Percentiles rank a stretch among this genome's conserved stretches.
These are phyloP conservation scores for peach (Prunus persica) DNA, from an alignment of 306 rosid species.

Conservation along the genomic window Prunus_persica_NCBIv2 NC_034010.1:24191501-24192000, in stretches of 20 bases:
- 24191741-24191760: not conserved
- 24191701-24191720: not conserved
- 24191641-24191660: not conserved
- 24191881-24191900: conserved; percentile 47
- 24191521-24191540: not conserved
- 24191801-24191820: conserved; percentile 99
- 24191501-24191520: not conserved
- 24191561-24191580: not conserved
- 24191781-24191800: conserved; percentile 85
- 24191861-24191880: conserved; percentile 77
- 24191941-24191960: conserved; percentile 72
- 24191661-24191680: not conserved
- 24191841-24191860: conserved; percentile 82
- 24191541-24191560: not conserved
- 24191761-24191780: not conserved
- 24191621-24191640: not conserved
- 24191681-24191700: not conserved
- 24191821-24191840: conserved; percentile 98
- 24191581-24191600: not conserved
- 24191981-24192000: conserved; percentile 74
- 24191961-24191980: conserved; percentile 71
- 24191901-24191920: conserved; percentile 48
- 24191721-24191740: not conserved
- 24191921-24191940: conserved; percentile 74
- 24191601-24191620: not conserved